Evolutionary conservation across 169 alveolate genomes (phyloP).

Genomic region (Plasmodium gaboni): DNA sequence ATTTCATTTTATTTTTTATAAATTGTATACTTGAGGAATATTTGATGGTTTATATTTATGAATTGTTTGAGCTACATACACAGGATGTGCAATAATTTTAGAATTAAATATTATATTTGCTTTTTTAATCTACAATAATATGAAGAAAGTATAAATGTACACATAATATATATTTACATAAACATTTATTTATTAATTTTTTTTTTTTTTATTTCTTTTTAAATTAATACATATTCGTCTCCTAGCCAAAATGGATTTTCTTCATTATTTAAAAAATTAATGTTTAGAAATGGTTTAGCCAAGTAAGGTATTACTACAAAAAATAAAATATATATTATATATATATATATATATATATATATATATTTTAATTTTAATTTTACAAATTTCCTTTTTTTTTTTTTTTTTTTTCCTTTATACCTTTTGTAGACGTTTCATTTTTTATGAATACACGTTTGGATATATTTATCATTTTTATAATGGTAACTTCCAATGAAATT

Average conservation of each 20-base stretch:
- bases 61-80: constrained; percentile 89
- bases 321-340: neutral
- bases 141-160: neutral
- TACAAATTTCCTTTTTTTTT: neutral
- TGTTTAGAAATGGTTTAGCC: constrained; percentile 86
- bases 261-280: constrained; percentile 71
- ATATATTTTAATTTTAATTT: neutral
- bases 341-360: neutral
- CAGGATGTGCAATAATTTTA: constrained; percentile 88
- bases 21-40: constrained; percentile 86
- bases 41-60: constrained; percentile 82
- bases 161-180: neutral
- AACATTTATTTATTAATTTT: neutral
- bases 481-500: too few relatives aligned
- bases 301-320: constrained; percentile 77
- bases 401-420: neutral
- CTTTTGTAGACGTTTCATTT: constrained; percentile 16
- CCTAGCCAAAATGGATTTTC: constrained; percentile 79
- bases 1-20: neutral
- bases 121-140: constrained; percentile 71
- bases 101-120: constrained; percentile 79
- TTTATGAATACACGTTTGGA: constrained; percentile 5
- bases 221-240: constrained; percentile 77
- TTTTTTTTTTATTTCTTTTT: constrained; percentile 1
- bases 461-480: constrained; percentile 15